Conservation (phyloP, 345 rosid genomes). For the Eucalyptus marginata region DNA sequence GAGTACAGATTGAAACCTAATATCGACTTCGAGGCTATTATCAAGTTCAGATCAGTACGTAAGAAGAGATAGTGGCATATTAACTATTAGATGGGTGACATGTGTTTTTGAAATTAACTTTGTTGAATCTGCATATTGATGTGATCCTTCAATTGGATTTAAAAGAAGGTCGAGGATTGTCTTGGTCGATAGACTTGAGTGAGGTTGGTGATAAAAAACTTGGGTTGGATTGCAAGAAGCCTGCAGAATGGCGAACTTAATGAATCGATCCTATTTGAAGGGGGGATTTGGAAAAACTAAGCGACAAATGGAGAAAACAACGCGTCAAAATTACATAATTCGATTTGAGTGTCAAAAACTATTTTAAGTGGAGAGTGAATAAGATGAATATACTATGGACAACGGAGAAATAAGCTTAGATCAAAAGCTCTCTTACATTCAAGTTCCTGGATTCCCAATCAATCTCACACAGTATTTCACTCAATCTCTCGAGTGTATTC, state of each 20-base stretch:
- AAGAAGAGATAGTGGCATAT: neutral
- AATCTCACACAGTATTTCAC: neutral
- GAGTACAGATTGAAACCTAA: neutral
- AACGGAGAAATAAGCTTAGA: neutral
- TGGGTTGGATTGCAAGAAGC: neutral
- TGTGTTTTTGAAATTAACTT: neutral
- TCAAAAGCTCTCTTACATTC: neutral
- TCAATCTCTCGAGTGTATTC: neutral
- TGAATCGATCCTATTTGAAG: neutral
- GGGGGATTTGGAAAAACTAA: neutral
- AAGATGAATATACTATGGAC: neutral
- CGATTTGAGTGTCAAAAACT: fast-evolving
- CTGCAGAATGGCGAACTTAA: neutral
- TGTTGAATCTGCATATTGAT: fast-evolving
- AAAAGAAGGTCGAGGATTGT: neutral
- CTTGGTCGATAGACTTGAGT: neutral
- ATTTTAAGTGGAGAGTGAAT: neutral
- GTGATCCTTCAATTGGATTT: neutral
- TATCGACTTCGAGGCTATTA: neutral
- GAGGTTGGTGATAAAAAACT: neutral
- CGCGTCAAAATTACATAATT: fast-evolving
- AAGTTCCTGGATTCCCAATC: neutral
- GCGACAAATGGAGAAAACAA: neutral
- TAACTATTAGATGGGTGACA: neutral
- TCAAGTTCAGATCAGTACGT: fast-evolving